Base-by-base conservation (phyloP, 2,329 filamentous ascomycete genomes). In the Aspergillus felis region DNA sequence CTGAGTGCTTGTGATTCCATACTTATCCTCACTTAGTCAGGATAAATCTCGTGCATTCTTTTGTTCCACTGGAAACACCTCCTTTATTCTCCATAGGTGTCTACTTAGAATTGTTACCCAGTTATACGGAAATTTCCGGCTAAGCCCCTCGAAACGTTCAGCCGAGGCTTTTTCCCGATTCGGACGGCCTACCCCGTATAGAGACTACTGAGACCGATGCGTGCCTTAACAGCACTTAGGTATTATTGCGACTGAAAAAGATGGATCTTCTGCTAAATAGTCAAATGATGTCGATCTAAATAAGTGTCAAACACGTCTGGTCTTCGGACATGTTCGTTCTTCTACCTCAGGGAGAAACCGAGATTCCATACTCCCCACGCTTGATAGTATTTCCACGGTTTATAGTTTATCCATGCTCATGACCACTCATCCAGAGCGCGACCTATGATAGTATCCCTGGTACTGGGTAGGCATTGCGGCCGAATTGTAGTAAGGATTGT, bases 341-440 rank as follows among this genome's bases (percentile, higher is more conserved):
- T 7, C 32, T 14, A 17, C 32, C 14, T 17, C 4, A 17, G 14
- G 14, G 5, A 38, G 32, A 3, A 17, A 38, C 32, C 5, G 14
- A 38, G 14, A 17, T 38, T 38, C 14, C 4, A n/a, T n/a, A 17
- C 14, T 38, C 6, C 32, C 14, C 14, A 38, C 32, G 32, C 32
- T 17, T 38, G 32, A 17, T 17, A 38, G 4, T 17, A 38, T 7
- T 38, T 38, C 14, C 35, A 61, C 56, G 62, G 62, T 54, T 59
- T 53, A 62, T 59, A 32, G 47, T 59, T 64, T 64, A 63, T 50
- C 61, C 59, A 59, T 47, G 53, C 51, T 56, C 50, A 41, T 35
- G 49, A 53, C 56, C 41, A n/a, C 47, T 56, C 52, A 52, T 57
- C 52, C 57, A 29, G 3, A 29, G 28, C 28, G 28, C 9, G 9